Percentiles rank a stretch among this genome's conserved stretches.
Conservation (phyloP, 306 rosid species). For the Prunus campanulata region DNA sequence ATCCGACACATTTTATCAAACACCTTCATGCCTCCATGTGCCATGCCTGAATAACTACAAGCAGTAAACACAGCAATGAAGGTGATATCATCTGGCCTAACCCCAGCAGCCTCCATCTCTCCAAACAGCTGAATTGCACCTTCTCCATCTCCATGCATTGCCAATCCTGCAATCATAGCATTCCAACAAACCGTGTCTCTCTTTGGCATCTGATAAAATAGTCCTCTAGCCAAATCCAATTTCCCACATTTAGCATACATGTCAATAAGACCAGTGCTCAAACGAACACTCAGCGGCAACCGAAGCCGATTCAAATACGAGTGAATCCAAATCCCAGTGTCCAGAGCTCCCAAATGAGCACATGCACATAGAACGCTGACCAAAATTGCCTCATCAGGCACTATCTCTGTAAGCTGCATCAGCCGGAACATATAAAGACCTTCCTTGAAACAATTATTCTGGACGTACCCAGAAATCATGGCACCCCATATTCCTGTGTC, state of each 20-base stretch:
- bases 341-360: constrained; percentile 71
- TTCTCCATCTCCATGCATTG: constrained; percentile 70
- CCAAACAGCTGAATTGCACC: constrained; percentile 48
- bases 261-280: constrained; percentile 63
- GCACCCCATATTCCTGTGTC: constrained; percentile 87
- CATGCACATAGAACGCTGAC: constrained; percentile 70
- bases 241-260: constrained; percentile 84
- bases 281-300: constrained; percentile 38
- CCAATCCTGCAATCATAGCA: constrained; percentile 73
- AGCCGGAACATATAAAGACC: constrained; percentile 55
- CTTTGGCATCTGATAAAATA: constrained; percentile 39
- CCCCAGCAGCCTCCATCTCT: constrained; percentile 49
- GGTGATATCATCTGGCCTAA: constrained; percentile 62
- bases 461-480: constrained; percentile 81
- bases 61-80: constrained; percentile 73
- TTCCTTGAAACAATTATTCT: constrained; percentile 71
- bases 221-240: constrained; percentile 41
- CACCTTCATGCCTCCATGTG: constrained; percentile 43
- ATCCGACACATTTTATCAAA: constrained; percentile 52
- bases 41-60: constrained; percentile 72
- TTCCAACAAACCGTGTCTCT: constrained; percentile 71
- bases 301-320: constrained; percentile 32
- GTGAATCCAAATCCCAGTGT: constrained; percentile 70
- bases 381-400: constrained; percentile 66
- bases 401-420: constrained; percentile 51